Conservation (phyloP, 1,284 basidiomycete genomes). For the Taiwanofungus camphoratus region DNA sequence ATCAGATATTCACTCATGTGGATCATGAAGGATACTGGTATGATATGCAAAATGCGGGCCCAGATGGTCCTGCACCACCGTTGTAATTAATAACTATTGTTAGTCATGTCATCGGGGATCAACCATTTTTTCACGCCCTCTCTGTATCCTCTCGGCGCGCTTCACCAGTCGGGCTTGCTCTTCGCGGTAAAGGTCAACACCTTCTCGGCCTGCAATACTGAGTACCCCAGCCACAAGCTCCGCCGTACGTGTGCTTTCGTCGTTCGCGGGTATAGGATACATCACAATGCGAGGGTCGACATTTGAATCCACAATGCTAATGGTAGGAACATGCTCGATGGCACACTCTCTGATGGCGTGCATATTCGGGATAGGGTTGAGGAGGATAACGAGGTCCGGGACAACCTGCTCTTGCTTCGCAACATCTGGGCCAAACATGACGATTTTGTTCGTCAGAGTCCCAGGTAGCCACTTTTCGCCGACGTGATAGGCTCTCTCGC, state of each 20-base stretch:
- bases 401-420: constrained; percentile 55
- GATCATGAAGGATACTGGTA: constrained; percentile 60
- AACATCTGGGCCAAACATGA: constrained; percentile 65
- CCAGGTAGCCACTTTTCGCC: constrained; percentile 92
- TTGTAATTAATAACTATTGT: constrained; percentile 17
- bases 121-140: constrained; percentile 6
- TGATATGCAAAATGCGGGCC: constrained; percentile 44
- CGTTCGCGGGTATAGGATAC: constrained; percentile 98
- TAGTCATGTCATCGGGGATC: constrained; percentile 12
- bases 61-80: constrained; percentile 23
- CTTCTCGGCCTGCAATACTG: constrained; percentile 88
- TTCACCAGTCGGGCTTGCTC: constrained; percentile 17
- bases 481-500: constrained; percentile 74
- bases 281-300: constrained; percentile 95
- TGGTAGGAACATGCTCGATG: constrained; percentile 77
- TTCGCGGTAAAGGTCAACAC: constrained; percentile 40
- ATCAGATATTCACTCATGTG: no score
- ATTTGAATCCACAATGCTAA: constrained; percentile 92
- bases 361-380: constrained; percentile 83
- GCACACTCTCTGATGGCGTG: constrained; percentile 85
- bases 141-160: constrained; percentile 7
- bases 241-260: constrained; percentile 87
- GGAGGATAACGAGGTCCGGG: constrained; percentile 86
- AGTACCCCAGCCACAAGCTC: constrained; percentile 90
- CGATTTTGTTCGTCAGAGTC: constrained; percentile 85